A percentile compares a stretch with the other conserved stretches of the same genome.
These are phyloP conservation scores for Knoxdaviesia proteae DNA, from an alignment of 2,329 filamentous ascomycete genomes.

Conservation along the genomic window DNA sequence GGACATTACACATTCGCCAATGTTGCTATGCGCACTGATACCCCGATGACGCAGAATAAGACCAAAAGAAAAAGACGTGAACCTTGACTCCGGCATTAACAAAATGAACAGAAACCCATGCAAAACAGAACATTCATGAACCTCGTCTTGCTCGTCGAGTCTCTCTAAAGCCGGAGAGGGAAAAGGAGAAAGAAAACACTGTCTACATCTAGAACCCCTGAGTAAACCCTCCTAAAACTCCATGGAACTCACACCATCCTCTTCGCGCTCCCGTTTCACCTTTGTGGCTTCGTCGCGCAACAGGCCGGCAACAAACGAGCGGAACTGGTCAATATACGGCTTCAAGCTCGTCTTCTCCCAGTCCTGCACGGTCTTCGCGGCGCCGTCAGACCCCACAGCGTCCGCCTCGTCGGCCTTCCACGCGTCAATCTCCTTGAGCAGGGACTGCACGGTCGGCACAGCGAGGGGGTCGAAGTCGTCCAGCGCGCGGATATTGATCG, in stretches of 20 bases:
- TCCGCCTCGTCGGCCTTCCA: constrained; percentile 37
- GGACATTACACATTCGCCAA: no score
- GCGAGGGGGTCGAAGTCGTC: constrained; percentile 70
- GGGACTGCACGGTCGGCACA: constrained; percentile 73
- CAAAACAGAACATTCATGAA: no score
- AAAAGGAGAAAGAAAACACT: not conserved
- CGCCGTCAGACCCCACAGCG: constrained; percentile 12
- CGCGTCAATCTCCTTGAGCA: constrained; percentile 69
- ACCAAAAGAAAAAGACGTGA: no score
- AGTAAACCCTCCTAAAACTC: constrained; percentile 23
- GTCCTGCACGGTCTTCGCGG: constrained; percentile 36
- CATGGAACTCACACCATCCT: constrained; percentile 19
- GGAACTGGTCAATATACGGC: constrained; percentile 81
- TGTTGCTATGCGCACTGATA: no score
- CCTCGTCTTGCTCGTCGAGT: no score
- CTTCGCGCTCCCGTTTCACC: constrained; percentile 35
- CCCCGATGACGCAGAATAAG: no score
- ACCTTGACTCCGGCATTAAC: no score
- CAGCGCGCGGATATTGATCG: constrained; percentile 56
- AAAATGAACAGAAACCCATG: no score
- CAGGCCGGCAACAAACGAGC: constrained; percentile 55
- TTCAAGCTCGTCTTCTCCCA: constrained; percentile 96
- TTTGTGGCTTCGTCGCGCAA: constrained; percentile 51
- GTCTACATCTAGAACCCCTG: not conserved
- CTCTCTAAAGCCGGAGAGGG: not conserved